Conservation (phyloP, 768 basidiomycete genomes). For the Naganishia friedmannii region DNA sequence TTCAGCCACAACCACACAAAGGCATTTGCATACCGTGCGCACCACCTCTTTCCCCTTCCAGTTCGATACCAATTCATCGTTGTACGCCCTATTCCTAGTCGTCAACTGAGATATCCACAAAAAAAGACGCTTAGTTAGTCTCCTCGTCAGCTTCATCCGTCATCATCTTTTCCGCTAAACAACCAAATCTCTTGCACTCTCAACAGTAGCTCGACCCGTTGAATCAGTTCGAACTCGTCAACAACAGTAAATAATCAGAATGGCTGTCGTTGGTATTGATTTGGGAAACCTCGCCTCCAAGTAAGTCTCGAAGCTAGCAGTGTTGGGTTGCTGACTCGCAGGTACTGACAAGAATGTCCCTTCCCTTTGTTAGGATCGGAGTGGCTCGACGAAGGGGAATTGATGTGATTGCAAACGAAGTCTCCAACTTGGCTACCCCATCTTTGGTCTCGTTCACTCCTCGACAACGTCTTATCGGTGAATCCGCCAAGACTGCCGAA, state of each 20-base stretch:
- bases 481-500: conserved; percentile 94
- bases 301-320: not conserved
- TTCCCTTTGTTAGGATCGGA: conserved; percentile 65
- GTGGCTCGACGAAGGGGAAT: conserved; percentile 93
- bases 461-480: conserved; percentile 86
- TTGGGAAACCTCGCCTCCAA: conserved; percentile 86
- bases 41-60: no score
- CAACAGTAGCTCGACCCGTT: conserved; percentile 22
- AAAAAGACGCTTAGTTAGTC: conserved; percentile 12
- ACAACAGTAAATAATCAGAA: not conserved
- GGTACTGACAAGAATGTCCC: conserved; percentile 32
- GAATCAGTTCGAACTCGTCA: conserved; percentile 24
- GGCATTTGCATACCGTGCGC: not conserved
- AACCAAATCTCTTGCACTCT: not conserved
- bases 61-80: not conserved
- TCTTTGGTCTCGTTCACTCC: conserved; percentile 91
- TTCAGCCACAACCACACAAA: not conserved
- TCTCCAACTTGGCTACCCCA: conserved; percentile 95
- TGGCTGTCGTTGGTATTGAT: conserved; percentile 84
- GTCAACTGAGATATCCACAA: conserved; percentile 7
- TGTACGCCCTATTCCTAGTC: conserved; percentile 22
- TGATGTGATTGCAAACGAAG: conserved; percentile 97
- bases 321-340: conserved; percentile 54
- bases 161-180: not conserved
- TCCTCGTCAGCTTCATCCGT: not conserved